Evolutionary conservation across 2,329 filamentous ascomycete genomes (phyloP).

Genomic region (Paracoccidioides lutzii): DNA sequence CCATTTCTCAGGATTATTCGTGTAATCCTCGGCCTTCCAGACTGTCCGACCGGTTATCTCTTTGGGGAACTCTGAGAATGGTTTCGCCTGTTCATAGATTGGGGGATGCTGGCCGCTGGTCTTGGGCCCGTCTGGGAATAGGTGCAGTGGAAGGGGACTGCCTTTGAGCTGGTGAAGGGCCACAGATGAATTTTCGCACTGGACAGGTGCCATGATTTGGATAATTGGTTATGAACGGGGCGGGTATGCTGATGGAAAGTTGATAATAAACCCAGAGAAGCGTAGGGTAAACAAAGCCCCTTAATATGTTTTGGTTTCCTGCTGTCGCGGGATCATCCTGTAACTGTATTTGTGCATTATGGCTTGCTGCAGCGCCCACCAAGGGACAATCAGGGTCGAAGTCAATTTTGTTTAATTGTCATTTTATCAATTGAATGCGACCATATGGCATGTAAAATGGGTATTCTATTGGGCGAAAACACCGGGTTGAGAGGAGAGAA

Average conservation of each 20-base stretch:
- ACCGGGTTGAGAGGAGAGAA: not conserved
- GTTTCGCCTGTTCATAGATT: slow-evolving; percentile 49
- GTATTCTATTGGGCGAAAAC: not conserved
- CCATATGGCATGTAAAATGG: not conserved
- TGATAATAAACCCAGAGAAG: not conserved
- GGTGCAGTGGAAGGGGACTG: slow-evolving; percentile 12
- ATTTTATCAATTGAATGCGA: not conserved
- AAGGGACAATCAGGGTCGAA: too few relatives aligned
- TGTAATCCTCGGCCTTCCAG: slow-evolving; percentile 57
- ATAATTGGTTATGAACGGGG: not conserved
- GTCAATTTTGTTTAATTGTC: not conserved
- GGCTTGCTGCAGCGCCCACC: not conserved
- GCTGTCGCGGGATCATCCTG: not conserved
- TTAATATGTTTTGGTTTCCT: not conserved
- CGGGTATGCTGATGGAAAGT: not conserved
- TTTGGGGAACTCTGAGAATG: slow-evolving; percentile 58
- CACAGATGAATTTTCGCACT: slow-evolving; percentile 8
- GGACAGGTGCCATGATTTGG: slow-evolving; percentile 10
- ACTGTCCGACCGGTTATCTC: slow-evolving; percentile 59
- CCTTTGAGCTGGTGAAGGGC: slow-evolving; percentile 1
- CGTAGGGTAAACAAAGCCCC: not conserved
- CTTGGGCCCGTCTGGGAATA: slow-evolving; percentile 54
- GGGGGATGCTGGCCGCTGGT: slow-evolving; percentile 63
- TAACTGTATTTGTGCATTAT: not conserved
- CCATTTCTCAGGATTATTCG: slow-evolving; percentile 53